Base-by-base conservation (phyloP, 2,329 filamentous ascomycete genomes). In the Kalmusia sp. region DNA sequence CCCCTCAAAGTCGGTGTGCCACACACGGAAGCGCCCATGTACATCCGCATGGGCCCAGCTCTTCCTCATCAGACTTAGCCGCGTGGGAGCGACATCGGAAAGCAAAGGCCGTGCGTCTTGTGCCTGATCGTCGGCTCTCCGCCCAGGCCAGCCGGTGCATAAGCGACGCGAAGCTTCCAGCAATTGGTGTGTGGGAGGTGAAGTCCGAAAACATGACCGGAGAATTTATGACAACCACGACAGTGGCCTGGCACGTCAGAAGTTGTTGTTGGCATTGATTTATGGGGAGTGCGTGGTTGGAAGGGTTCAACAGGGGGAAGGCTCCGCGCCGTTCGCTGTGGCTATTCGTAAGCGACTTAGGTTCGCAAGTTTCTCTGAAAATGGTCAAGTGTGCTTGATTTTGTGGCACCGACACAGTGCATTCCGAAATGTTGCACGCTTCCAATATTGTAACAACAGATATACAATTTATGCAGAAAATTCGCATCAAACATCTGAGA, bases 81-180 rank as follows among this genome's bases (percentile, higher is more conserved):
- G 37, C 27, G 43, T 38, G 27, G 27, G 12, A 54, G 56, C 49
- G 51, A 49, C 43, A 35, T 50, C 55, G 52, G 52, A 47, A 43
- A 34, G 44, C 49, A 37, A 51, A 27, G 38, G 11, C 38, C 38
- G 30, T 57, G 49, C 50, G 33, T 35, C 15, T 35, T 45, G 39
- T 54, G 48, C 44, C 45, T 54, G 55, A 37, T 15, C 24, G 27
- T 48, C 55, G 55, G 55, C 44, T 59, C 50, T 54, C 53, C 57
- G 38, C 34, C 31, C 30, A 45, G 38, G 19, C 21, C 6, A n/a
- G 5, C 43, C 43, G 25, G 11, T 38, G 31, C 24, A 38, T 34
- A 28, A 17, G 33, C 33, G 33, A 19, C 33, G 6, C n/a, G 8
- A 19, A 24, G 7, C 6, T 19, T 7, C n/a, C 15, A 21, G 37